A percentile compares a stretch with the other conserved stretches of the same genome.
phyloP scores from a whole-genome alignment of 495 filamentous ascomycete species.

The Aspergillus nidulans region DNA sequence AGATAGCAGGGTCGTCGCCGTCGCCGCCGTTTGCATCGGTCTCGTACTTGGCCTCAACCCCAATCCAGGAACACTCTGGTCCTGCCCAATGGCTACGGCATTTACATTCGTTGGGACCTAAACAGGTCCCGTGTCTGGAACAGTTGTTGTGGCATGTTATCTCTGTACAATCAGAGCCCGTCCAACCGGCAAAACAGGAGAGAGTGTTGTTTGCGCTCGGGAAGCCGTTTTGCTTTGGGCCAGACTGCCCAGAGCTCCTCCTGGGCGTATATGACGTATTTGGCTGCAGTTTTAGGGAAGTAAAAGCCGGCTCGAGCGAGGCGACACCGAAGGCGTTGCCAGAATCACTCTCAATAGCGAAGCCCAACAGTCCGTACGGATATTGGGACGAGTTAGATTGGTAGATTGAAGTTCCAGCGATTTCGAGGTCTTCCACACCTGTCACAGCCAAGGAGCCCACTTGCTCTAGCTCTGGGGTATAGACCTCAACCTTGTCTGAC shows the following conservation, averaged over 20 bases:
- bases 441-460: neutral
- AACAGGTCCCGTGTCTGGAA: neutral
- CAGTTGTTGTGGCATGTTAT: neutral
- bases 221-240: neutral
- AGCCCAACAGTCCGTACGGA: neutral
- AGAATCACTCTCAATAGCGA: slow-evolving; percentile 1
- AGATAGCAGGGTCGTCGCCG: slow-evolving; percentile 6
- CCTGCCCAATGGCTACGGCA: neutral
- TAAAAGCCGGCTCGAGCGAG: slow-evolving; percentile 1
- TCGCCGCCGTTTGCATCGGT: slow-evolving; percentile 6
- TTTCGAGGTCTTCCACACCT: slow-evolving; percentile 3
- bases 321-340: neutral
- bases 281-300: neutral
- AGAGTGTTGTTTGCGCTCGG: neutral
- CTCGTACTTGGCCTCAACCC: slow-evolving; percentile 1
- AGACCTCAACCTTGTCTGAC: neutral
- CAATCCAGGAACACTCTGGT: slow-evolving; percentile 3
- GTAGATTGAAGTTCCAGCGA: slow-evolving; percentile 3
- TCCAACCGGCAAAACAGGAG: slow-evolving; percentile 6
- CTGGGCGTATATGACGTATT: neutral
- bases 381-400: neutral
- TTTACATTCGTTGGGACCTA: neutral
- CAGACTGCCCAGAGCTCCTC: too few relatives aligned
- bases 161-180: neutral
- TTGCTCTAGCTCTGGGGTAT: neutral